Evolutionary conservation across 1,139 yeast species (phyloP).

Genomic region (Lodderomyces theae): DNA sequence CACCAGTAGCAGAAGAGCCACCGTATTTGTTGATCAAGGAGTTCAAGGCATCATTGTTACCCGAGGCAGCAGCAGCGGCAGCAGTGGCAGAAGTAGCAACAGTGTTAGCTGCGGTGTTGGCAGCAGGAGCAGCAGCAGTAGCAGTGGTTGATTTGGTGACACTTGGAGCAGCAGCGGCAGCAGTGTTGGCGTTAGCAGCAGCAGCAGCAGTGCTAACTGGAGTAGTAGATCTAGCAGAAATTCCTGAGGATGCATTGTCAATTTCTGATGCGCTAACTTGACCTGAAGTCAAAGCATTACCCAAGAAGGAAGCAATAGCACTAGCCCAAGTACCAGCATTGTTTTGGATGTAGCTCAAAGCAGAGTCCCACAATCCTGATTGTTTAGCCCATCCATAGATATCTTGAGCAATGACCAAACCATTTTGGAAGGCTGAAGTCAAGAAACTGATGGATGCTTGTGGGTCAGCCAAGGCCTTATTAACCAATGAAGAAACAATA

Average conservation of each 20-base stretch:
- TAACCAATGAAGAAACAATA: constrained; percentile 29
- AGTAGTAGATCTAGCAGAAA: constrained; percentile 17
- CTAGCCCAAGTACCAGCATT: constrained; percentile 33
- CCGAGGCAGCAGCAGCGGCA: constrained; percentile 8
- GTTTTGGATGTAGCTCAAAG: constrained; percentile 28
- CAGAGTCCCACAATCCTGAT: constrained; percentile 35
- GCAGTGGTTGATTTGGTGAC: constrained; percentile 7
- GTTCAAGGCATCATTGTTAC: constrained; percentile 8
- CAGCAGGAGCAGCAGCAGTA: constrained; percentile 8
- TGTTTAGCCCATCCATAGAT: constrained; percentile 39
- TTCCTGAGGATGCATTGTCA: constrained; percentile 21
- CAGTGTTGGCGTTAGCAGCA: constrained; percentile 12
- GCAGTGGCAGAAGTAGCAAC: constrained; percentile 7
- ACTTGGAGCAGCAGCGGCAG: constrained; percentile 17
- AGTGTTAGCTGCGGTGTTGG: constrained; percentile 10
- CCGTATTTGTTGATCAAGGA: constrained; percentile 14
- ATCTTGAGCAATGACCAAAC: constrained; percentile 36
- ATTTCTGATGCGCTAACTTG: constrained; percentile 25
- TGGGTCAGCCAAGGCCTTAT: constrained; percentile 40
- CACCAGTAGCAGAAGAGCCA: constrained; percentile 10
- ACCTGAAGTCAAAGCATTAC: constrained; percentile 22
- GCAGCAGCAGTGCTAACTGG: constrained; percentile 14
- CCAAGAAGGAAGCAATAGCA: constrained; percentile 28
- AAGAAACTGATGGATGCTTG: constrained; percentile 31
- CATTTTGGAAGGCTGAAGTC: constrained; percentile 33